Percentiles rank a stretch among this genome's conserved stretches.
Conservation (phyloP, 108 stramenopile genomes). For the Nitzschia sp. region DNA sequence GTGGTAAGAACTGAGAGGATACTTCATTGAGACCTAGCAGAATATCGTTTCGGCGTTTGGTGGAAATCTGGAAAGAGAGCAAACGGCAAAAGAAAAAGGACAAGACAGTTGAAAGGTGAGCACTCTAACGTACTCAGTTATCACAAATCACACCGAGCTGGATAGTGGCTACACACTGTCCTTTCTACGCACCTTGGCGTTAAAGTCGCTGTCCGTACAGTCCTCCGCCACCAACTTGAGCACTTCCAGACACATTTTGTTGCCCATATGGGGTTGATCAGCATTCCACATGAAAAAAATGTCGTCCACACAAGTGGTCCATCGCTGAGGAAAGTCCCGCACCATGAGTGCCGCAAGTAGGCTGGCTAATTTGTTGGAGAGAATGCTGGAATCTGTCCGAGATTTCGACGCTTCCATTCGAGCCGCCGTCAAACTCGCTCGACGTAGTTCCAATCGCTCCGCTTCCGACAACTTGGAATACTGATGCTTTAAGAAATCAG, state of each 20-base stretch:
- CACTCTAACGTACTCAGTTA: too few species aligned
- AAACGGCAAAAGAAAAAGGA: not conserved
- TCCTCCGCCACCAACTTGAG: slow-evolving; percentile 81
- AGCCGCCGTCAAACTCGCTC: slow-evolving; percentile 61
- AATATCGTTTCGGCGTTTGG: slow-evolving; percentile 82
- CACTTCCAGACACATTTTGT: slow-evolving; percentile 77
- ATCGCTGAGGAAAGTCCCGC: slow-evolving; percentile 87
- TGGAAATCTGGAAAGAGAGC: slow-evolving; percentile 78
- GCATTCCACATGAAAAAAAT: slow-evolving; percentile 59
- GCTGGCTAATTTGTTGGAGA: slow-evolving; percentile 72
- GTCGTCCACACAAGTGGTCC: slow-evolving; percentile 73
- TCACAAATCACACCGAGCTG: too few species aligned
- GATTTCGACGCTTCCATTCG: slow-evolving; percentile 34
- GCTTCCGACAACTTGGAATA: slow-evolving; percentile 59
- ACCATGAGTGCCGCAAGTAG: slow-evolving; percentile 69
- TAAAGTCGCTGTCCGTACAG: slow-evolving; percentile 92
- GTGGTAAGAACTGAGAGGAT: slow-evolving; percentile 62
- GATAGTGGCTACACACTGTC: too few species aligned
- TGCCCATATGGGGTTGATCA: slow-evolving; percentile 57
- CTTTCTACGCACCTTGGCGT: slow-evolving; percentile 66
- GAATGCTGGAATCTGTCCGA: slow-evolving; percentile 37
- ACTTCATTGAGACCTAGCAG: slow-evolving; percentile 86
- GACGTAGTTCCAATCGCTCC: slow-evolving; percentile 62
- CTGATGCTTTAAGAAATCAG: slow-evolving; percentile 53
- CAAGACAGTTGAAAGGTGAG: not conserved